Conservation (phyloP, 768 basidiomycete genomes). For the Leccinum variicolor region DNA sequence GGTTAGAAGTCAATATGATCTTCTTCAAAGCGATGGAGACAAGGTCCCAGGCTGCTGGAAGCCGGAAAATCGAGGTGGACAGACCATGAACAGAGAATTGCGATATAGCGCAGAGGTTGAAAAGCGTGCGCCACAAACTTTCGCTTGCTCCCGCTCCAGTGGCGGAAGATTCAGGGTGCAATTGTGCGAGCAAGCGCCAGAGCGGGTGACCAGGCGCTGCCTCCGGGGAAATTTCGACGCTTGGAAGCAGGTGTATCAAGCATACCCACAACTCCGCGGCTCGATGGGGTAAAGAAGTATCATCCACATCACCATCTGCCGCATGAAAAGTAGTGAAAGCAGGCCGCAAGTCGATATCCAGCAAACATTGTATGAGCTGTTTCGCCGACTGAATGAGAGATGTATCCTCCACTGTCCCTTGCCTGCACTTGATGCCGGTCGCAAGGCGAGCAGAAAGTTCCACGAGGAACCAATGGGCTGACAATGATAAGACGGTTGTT, state of each 20-base stretch:
- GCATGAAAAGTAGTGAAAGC: constrained; percentile 18
- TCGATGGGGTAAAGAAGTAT: constrained; percentile 37
- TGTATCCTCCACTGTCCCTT: constrained; percentile 25
- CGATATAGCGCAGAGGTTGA: constrained; percentile 68
- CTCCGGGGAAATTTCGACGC: constrained; percentile 18
- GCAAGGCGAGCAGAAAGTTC: constrained; percentile 49
- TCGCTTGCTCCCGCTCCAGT: constrained; percentile 55
- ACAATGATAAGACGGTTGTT: constrained; percentile 36
- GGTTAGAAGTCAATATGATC: constrained; percentile 53
- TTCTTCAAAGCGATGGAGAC: constrained; percentile 54
- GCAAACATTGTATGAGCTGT: constrained; percentile 48
- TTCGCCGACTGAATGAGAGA: constrained; percentile 28
- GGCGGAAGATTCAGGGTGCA: constrained; percentile 28
- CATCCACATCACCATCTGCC: constrained; percentile 28
- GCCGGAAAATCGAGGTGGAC: constrained; percentile 35
- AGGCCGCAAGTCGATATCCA: constrained; percentile 48
- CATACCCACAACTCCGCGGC: constrained; percentile 73
- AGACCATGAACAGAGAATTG: constrained; percentile 68
- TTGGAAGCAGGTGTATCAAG: constrained; percentile 54
- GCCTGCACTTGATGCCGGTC: constrained; percentile 23
- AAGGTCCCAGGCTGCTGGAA: constrained; percentile 65
- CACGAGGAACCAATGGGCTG: constrained; percentile 61
- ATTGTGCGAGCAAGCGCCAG: constrained; percentile 42
- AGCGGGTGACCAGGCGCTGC: constrained; percentile 34
- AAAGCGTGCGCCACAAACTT: constrained; percentile 65